Evolutionary conservation across 176 grass and related monocot genomes (phyloP).

Genomic region (Carex parvula): DNA sequence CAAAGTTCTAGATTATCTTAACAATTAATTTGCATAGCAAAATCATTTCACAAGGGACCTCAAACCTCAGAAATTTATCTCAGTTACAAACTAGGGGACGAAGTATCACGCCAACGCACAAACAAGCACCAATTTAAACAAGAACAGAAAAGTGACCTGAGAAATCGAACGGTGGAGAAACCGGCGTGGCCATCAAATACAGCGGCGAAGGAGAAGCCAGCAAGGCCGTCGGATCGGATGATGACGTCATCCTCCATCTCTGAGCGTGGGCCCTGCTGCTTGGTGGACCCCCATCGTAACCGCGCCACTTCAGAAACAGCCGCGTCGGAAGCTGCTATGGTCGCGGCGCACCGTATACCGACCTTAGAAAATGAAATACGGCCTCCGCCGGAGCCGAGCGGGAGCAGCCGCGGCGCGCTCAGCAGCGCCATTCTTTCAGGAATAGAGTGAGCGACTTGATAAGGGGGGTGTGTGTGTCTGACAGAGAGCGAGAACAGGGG

Average conservation of each 20-base stretch:
- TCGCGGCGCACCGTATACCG: slow-evolving; percentile 31
- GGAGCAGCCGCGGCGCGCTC: slow-evolving; percentile 58
- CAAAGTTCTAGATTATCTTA: not conserved
- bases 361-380: slow-evolving; percentile 13
- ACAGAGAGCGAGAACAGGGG: not conserved
- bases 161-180: slow-evolving; percentile 77
- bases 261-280: slow-evolving; percentile 76
- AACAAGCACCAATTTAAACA: not conserved
- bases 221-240: slow-evolving; percentile 47
- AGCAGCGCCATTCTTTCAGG: slow-evolving; percentile 58
- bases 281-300: slow-evolving; percentile 76
- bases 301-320: slow-evolving; percentile 37
- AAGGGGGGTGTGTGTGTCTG: slow-evolving; percentile 1
- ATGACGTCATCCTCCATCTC: slow-evolving; percentile 98
- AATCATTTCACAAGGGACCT: not conserved
- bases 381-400: slow-evolving; percentile 28
- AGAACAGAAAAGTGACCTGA: slow-evolving; percentile 43
- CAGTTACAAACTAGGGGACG: not conserved
- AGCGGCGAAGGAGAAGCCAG: slow-evolving; percentile 90
- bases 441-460: slow-evolving; percentile 17
- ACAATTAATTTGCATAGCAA: not conserved
- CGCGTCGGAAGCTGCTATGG: slow-evolving; percentile 37
- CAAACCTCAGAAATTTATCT: not conserved
- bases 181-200: slow-evolving; percentile 91
- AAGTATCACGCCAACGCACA: not conserved